A percentile compares a stretch with the other conserved stretches of the same genome.
These are phyloP conservation scores for Phalaenopsis hybrid DNA, from an alignment of 116 monocot genomes.

Conservation along the genomic window DNA sequence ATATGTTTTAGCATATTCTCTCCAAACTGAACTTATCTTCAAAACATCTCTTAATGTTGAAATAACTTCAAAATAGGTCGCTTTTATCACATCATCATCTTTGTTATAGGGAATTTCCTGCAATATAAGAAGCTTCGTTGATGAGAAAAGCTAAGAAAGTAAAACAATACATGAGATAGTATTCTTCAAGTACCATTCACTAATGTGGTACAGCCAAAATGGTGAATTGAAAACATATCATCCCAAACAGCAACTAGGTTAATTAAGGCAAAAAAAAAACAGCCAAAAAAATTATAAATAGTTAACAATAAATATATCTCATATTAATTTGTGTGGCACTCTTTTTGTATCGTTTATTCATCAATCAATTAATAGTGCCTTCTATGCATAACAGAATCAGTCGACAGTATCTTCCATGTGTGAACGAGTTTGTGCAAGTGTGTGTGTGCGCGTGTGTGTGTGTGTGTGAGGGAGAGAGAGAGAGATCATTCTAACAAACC, in stretches of 20 bases:
- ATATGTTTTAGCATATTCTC: conserved; percentile 91
- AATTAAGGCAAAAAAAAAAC: neutral
- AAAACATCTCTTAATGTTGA: conserved; percentile 91
- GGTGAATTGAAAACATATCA: neutral
- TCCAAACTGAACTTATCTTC: conserved; percentile 88
- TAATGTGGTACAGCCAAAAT: neutral
- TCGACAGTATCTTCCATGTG: neutral
- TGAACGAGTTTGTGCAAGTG: no score
- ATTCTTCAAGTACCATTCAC: neutral
- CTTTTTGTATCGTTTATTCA: no score
- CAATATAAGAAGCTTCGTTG: conserved; percentile 9
- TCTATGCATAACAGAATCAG: neutral
- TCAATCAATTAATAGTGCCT: neutral
- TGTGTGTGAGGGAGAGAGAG: no score
- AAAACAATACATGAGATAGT: neutral
- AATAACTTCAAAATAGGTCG: conserved; percentile 96
- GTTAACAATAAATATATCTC: no score
- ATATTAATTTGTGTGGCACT: no score
- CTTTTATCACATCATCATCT: conserved; percentile 90
- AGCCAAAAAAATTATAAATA: neutral
- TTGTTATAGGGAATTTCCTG: conserved; percentile 92
- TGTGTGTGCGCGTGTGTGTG: no score
- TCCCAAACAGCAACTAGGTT: neutral
- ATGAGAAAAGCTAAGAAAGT: neutral
- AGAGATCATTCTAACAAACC: neutral